Evolutionary conservation across 768 basidiomycete genomes (phyloP), one percentile per base, ranked within the genome.

Genomic region (Hysterangium stoloniferum): DNA sequence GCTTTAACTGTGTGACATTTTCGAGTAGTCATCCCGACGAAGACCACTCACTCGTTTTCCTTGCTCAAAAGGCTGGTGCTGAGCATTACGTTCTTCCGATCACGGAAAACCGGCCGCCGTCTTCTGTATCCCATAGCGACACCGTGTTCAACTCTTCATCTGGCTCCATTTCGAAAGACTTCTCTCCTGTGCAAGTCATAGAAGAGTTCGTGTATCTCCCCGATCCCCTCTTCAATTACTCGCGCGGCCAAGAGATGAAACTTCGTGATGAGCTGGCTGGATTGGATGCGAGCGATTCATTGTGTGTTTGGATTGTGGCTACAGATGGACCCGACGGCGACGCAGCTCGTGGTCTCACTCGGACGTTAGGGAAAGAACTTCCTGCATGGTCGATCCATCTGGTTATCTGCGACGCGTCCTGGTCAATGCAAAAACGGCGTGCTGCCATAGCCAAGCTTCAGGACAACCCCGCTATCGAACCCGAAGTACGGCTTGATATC

Each of bases 341-440:
- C 24, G 62, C 62, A 17, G 62, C 63, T 0, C 50, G 57, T 9
- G 70, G 70, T 4, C 58, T 71, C 27, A 54, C 61, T 6, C 52
- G 66, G 31, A 57, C 64, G 7, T 54, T 69, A 7, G 56, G 60
- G 4, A 60, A 59, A 35, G 69, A 70, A 52, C 65, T 61, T 36
- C 55, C 55, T 6, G 46, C 59, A 2, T 68, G 67, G 65, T 58
- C 54, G 6, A 61, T 68, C 37, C 58, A 58, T 19, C 47, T 63
- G 7, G 62, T 61, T 19, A 57, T 65, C 28, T 68, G 66, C 54
- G 58, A 60, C 12, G 35, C 43, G 0, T 54, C 56, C 1, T 60
- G 52, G 46, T 45, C 61, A 11, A 32, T 54, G 45, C 51, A 35
- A 15, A 25, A 55, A 20, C 45, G 44, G 7, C 45, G 29, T 19